phyloP scores from a whole-genome alignment of 805 yeast genomes.

The Kodamaea sagamina region DNA sequence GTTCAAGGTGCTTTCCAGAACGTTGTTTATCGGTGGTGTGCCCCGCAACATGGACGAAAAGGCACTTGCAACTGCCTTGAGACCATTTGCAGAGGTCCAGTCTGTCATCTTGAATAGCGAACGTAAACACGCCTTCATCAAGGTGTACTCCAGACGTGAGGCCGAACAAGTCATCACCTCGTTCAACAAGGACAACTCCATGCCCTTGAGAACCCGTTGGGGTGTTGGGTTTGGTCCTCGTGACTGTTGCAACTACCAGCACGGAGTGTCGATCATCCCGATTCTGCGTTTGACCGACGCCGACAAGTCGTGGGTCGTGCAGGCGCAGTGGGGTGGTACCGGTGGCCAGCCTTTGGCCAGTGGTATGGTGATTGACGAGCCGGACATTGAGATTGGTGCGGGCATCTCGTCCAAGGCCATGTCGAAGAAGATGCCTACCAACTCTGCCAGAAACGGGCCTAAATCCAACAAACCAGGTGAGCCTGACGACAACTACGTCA shows the following conservation, averaged over 20 bases:
- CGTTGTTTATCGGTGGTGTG: slow-evolving; percentile 92
- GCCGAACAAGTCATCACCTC: slow-evolving; percentile 80
- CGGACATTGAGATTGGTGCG: slow-evolving; percentile 94
- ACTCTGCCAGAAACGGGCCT: slow-evolving; percentile 82
- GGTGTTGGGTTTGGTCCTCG: slow-evolving; percentile 99
- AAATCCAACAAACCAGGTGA: slow-evolving; percentile 70
- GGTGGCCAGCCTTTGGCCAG: slow-evolving; percentile 80
- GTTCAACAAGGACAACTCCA: slow-evolving; percentile 67
- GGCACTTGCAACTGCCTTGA: slow-evolving; percentile 66
- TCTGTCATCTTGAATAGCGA: slow-evolving; percentile 83
- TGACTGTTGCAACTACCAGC: slow-evolving; percentile 94
- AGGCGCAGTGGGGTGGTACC: slow-evolving; percentile 97
- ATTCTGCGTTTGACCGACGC: slow-evolving; percentile 89
- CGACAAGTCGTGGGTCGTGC: slow-evolving; percentile 83
- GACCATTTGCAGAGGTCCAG: slow-evolving; percentile 90
- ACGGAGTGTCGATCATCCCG: slow-evolving; percentile 87
- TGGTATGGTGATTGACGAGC: slow-evolving; percentile 90
- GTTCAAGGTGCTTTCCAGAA: slow-evolving; percentile 82
- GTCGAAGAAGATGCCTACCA: slow-evolving; percentile 89
- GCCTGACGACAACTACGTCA: slow-evolving; percentile 44
- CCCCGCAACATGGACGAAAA: slow-evolving; percentile 79
- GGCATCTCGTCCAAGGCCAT: slow-evolving; percentile 92
- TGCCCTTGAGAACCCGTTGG: slow-evolving; percentile 86
- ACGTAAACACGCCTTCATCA: slow-evolving; percentile 94
- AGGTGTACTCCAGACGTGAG: slow-evolving; percentile 86